Base-by-base conservation (phyloP, 441 rosid genomes). In the Erodium moschatum region DNA sequence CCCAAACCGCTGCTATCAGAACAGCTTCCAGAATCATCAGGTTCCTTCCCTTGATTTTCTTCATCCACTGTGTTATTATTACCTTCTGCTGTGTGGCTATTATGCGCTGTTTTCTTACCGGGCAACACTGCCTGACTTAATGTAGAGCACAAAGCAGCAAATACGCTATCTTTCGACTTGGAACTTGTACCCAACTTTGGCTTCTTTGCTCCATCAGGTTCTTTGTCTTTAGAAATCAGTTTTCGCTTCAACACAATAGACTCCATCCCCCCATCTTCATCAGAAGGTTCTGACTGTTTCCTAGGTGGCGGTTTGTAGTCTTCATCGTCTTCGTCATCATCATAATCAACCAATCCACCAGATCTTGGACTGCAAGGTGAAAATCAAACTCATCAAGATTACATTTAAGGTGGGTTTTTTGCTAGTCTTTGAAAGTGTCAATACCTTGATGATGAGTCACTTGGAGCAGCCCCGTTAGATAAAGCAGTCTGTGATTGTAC, bases 311-410 rank as follows among this genome's bases (percentile, higher is more conserved):
- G 96, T 69, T 79, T 89, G 75, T 87, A 90, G 71, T 89, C 95
- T 75, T 89, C 93, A 24, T 95, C 99, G 64, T 91, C 99, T 64
- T 92, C 98, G 42, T 95, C 99, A 35, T 92, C 97, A 12, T 90
- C 99, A 52, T 95, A 95, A 76, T 92, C 99, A 69, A 92, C 99
- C 76, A 95, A 82, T 48, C 96, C 96, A 46, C 88, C 88, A 61
- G 92, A 79, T 75, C 94, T 85, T 54, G 85, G 86, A 73, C 92
- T 86, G 72, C 11, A 10, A 74, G 46, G 65, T 65, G 46, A 68
- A 78, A 10, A 62, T 29, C 11, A 21, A 70, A 66, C 67, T 29
- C 31, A 69, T 21, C 12, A 68, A 71, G 27, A 58, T 18, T 58
- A 19, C 8, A 18, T 0, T 58, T 11, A 40, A 7, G 44, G 44